Evolutionary conservation across 75 land plant genomes (phyloP).

Genomic region (Pinus tabuliformis): DNA sequence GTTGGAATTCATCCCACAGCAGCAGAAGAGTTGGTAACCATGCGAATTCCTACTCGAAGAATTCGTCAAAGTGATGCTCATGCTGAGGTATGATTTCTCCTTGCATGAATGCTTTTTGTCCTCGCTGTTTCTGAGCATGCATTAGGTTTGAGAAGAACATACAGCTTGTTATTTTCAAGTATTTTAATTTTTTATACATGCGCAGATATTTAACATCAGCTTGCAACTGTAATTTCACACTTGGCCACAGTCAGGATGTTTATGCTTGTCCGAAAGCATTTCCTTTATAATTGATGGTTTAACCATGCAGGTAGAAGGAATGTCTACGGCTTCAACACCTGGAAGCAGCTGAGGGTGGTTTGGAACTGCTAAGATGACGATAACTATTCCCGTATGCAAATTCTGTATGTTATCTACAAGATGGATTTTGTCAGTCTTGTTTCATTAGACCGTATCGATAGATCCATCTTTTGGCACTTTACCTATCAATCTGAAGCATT

Average conservation of each 20-base stretch:
- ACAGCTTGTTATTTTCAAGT: not conserved
- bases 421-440: no score
- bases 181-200: not conserved
- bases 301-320: constrained; percentile 6
- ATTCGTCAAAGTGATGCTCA: constrained; percentile 32
- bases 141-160: not conserved
- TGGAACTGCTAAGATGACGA: no score
- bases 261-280: not conserved
- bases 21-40: constrained; percentile 98
- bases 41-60: constrained; percentile 87
- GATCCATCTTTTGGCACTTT: no score
- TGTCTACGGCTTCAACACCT: not conserved
- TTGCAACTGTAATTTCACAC: not conserved
- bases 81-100: constrained; percentile 42
- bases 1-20: constrained; percentile 98
- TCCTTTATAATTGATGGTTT: not conserved
- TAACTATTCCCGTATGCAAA: no score
- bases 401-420: no score
- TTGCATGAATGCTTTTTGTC: not conserved
- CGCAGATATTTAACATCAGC: no score
- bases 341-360: not conserved
- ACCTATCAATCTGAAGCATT: no score
- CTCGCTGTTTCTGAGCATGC: not conserved
- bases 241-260: not conserved
- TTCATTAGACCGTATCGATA: no score